A percentile compares a stretch with the other conserved stretches of the same genome.
phyloP scores from a whole-genome alignment of 164 flowering plant species.

The Chimonanthus salicifolius region DNA sequence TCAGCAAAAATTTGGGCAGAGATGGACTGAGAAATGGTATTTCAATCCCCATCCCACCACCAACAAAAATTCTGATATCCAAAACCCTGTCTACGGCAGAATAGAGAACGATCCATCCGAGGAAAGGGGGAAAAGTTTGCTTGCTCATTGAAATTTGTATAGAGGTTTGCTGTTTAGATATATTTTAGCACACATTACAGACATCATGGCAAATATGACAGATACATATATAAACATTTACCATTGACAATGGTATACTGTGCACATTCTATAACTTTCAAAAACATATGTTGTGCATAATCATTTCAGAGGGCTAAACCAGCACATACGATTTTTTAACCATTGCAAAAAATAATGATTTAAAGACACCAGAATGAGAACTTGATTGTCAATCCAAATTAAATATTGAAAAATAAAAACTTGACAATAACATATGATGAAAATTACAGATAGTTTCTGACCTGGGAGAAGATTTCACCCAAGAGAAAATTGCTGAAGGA shows the following conservation, averaged over 20 bases:
- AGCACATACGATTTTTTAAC: background rate
- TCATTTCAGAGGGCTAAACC: background rate
- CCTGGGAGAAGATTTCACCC: slow-evolving; percentile 97
- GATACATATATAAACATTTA: too few species aligned
- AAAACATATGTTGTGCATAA: too few species aligned
- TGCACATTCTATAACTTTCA: too few species aligned
- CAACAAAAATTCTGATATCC: too few species aligned
- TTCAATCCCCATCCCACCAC: background rate
- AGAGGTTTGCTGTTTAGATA: too few species aligned
- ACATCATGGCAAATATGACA: too few species aligned
- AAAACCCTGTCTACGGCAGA: too few species aligned
- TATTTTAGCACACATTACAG: too few species aligned
- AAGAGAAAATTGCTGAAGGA: slow-evolving; percentile 91
- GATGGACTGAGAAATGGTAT: background rate
- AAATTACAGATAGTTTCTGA: slow-evolving; percentile 13
- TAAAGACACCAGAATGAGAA: background rate
- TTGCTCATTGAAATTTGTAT: too few species aligned
- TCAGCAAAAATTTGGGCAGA: background rate
- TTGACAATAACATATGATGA: background rate
- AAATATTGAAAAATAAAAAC: background rate
- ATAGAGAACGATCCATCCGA: too few species aligned
- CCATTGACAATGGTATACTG: too few species aligned
- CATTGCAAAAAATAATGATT: background rate
- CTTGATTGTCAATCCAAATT: background rate
- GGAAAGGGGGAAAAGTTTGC: too few species aligned